Conservation (phyloP, 257 asterid species). For the Plectranthus barbatus region DNA sequence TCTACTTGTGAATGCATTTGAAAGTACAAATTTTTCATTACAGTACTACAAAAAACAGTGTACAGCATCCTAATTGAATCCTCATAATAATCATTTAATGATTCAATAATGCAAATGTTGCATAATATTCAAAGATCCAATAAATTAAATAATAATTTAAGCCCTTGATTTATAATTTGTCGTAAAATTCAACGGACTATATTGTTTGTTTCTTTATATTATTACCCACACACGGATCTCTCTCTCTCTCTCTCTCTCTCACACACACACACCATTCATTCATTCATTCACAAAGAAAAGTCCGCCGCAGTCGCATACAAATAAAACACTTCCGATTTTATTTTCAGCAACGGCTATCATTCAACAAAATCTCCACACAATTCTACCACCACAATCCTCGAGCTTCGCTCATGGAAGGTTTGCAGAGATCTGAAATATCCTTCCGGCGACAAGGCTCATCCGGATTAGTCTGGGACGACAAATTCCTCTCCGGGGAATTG, state of each 20-base stretch:
- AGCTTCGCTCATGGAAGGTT: slow-evolving; percentile 48
- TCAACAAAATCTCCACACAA: not conserved
- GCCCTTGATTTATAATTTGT: too few species aligned
- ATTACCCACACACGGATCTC: not conserved
- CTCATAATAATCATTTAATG: too few species aligned
- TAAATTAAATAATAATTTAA: too few species aligned
- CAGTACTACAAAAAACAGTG: too few species aligned
- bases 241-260: too few species aligned
- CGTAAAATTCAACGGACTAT: not conserved
- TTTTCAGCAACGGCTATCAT: slow-evolving; percentile 1
- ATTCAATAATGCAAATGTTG: too few species aligned
- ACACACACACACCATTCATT: not conserved
- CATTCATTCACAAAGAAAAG: not conserved
- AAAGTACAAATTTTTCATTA: too few species aligned
- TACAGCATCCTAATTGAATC: too few species aligned
- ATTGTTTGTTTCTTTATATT: not conserved
- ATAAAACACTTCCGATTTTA: not conserved
- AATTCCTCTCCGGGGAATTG: slow-evolving; percentile 47
- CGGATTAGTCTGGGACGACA: slow-evolving; percentile 88
- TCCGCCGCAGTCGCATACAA: not conserved
- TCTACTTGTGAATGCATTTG: too few species aligned
- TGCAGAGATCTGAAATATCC: slow-evolving; percentile 74
- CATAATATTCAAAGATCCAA: too few species aligned
- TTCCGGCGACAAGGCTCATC: slow-evolving; percentile 88
- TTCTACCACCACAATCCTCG: not conserved